Conservation (phyloP, 2,329 filamentous ascomycete species). For the Coccinonectria pachysandricola region DNA sequence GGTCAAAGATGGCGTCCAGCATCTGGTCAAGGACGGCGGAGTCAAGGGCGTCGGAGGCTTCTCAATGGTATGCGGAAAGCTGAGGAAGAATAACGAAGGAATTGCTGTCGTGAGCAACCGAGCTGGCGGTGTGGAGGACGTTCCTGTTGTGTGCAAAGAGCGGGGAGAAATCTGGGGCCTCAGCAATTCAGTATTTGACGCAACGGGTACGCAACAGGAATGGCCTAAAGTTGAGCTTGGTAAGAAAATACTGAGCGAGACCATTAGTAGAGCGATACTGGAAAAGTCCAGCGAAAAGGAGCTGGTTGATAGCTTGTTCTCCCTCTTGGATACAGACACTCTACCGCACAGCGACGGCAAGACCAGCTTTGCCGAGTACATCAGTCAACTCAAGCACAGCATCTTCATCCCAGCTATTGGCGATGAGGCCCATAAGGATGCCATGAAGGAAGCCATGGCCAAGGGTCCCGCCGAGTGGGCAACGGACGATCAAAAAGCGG, state of each 20-base stretch:
- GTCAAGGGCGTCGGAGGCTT: conserved; percentile 56
- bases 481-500: conserved; percentile 27
- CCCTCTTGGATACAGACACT: conserved; percentile 46
- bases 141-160: conserved; percentile 46
- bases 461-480: conserved; percentile 29
- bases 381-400: conserved; percentile 44
- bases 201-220: conserved; percentile 26
- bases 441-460: conserved; percentile 33
- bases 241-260: conserved; percentile 32
- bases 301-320: conserved; percentile 41
- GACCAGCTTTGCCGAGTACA: conserved; percentile 42
- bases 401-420: conserved; percentile 52
- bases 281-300: conserved; percentile 32
- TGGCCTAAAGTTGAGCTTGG: conserved; percentile 55
- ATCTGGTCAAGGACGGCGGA: conserved; percentile 39
- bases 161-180: conserved; percentile 46
- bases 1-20: conserved; percentile 39
- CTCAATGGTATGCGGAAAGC: conserved; percentile 54
- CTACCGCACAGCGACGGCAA: conserved; percentile 33
- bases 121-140: conserved; percentile 38
- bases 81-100: conserved; percentile 37
- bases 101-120: conserved; percentile 55
- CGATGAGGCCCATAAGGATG: conserved; percentile 32
- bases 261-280: conserved; percentile 30
- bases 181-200: conserved; percentile 51